These are phyloP conservation scores for Strobilomyces echinocephalus DNA, from an alignment of 768 basidiomycete species.

Conservation along the genomic window DNA sequence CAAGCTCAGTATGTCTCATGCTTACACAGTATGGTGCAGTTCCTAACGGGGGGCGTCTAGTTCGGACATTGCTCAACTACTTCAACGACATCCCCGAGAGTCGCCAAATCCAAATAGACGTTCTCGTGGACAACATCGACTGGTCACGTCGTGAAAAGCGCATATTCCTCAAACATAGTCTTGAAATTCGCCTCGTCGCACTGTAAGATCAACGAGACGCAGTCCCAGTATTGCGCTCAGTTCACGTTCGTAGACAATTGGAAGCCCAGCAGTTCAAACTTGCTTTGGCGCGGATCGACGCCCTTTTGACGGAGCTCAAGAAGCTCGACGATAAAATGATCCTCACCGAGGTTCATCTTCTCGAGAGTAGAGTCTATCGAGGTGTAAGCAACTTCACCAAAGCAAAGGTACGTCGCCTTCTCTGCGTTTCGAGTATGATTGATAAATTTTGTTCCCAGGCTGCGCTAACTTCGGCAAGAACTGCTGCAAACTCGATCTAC, in stretches of 20 bases:
- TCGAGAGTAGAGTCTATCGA: constrained; percentile 89
- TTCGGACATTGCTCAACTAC: constrained; percentile 89
- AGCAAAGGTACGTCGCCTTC: constrained; percentile 60
- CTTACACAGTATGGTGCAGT: background rate
- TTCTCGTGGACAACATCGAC: constrained; percentile 84
- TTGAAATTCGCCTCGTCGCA: constrained; percentile 82
- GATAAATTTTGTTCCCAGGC: constrained; percentile 43
- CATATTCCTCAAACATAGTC: constrained; percentile 90
- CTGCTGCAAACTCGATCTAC: constrained; percentile 94
- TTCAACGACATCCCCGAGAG: constrained; percentile 77
- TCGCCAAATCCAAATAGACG: constrained; percentile 70
- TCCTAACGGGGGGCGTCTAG: constrained; percentile 35
- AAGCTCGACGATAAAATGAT: constrained; percentile 97
- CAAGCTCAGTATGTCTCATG: constrained; percentile 64
- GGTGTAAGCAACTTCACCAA: constrained; percentile 87
- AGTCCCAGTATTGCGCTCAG: background rate
- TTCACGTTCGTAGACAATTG: constrained; percentile 48
- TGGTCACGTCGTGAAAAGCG: constrained; percentile 93
- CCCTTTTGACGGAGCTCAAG: constrained; percentile 86
- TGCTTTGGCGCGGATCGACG: constrained; percentile 78
- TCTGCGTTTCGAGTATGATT: background rate
- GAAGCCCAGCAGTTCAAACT: constrained; percentile 72
- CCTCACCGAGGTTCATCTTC: constrained; percentile 90
- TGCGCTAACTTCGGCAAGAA: constrained; percentile 83
- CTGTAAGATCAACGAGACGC: constrained; percentile 41